Base-by-base conservation (phyloP, 768 basidiomycete genomes). In the Lactifluus subvellereus region DNA sequence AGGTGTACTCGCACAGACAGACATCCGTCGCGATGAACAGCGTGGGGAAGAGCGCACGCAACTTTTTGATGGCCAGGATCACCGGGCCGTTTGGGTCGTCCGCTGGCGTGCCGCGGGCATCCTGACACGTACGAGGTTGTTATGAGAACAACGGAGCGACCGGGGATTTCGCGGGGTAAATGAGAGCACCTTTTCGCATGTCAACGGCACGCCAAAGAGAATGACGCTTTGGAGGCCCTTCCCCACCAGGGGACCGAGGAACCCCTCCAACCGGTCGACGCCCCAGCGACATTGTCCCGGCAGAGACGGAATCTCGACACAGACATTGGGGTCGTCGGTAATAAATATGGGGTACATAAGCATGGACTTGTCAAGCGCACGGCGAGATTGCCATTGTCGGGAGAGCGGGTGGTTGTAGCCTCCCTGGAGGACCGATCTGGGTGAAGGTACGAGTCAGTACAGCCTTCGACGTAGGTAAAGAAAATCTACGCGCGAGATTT, bases 291-390 rank as follows among this genome's bases (percentile, higher is more conserved):
- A 83, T 72, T 98, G 95, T 6, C 88, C 91, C 6, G 94, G 95
- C 9, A 98, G 78, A 22, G 84, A 80, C 0, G 82, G 70, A 67
- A 98, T 94, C 63, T 83, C 80, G 54, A 87, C 86, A 72, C 84
- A 82, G 7, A 93, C 91, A 62, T 94, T 82, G 2, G 93, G 87
- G 62, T 98, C 93, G 74, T 98, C 96, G 18, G 94, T 94, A 69
- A 98, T 89, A 73, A 99, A 98, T 71, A 99, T 94, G 7, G 97
- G 97, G 74, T 98, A 99, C 91, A 98, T 98, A 75, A 99, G 82
- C 94, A 98, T 97, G 67, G 84, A 83, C 73, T 93, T 95, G 30
- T 87, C 86, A 71, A 95, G 83, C 61, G 83, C 80, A 53, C 88
- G 85, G 61, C 84, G 84, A 30, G 83, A 81, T 76, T 99, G 96